Conservation (phyloP, 1,284 basidiomycete genomes). For the Takashimella koratensis region DNA sequence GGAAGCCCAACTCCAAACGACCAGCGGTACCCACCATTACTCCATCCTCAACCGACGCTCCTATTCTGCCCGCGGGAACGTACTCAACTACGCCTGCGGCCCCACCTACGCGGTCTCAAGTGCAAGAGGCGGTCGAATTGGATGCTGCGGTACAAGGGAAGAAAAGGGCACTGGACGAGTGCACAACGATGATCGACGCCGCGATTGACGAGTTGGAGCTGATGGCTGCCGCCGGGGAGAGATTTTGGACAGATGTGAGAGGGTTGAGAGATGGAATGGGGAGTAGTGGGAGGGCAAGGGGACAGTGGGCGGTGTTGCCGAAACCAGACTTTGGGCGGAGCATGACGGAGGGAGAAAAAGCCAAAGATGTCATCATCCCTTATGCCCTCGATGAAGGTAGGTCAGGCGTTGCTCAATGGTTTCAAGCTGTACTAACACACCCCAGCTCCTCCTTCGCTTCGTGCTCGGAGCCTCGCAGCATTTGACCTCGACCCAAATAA, state of each 20-base stretch:
- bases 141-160: conserved; percentile 36
- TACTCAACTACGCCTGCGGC: conserved; percentile 18
- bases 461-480: conserved; percentile 37
- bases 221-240: conserved; percentile 30
- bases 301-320: conserved; percentile 41
- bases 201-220: conserved; percentile 39
- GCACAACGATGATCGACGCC: conserved; percentile 36
- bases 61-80: conserved; percentile 34
- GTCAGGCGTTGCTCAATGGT: not conserved
- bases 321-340: conserved; percentile 39
- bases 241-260: conserved; percentile 33
- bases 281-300: conserved; percentile 10
- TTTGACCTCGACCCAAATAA: conserved; percentile 43
- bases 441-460: conserved; percentile 18
- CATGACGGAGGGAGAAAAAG: conserved; percentile 23
- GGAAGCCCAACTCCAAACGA: not conserved
- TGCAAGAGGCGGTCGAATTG: conserved; percentile 22
- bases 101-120: conserved; percentile 6
- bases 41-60: conserved; percentile 19
- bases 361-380: conserved; percentile 46
- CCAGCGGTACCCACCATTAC: conserved; percentile 3
- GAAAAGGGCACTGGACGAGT: conserved; percentile 37
- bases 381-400: conserved; percentile 48
- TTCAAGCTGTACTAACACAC: conserved; percentile 3
- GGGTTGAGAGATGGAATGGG: conserved; percentile 22